Conservation (phyloP, 305 asterid genomes). For the Solanum hybrid region DNA sequence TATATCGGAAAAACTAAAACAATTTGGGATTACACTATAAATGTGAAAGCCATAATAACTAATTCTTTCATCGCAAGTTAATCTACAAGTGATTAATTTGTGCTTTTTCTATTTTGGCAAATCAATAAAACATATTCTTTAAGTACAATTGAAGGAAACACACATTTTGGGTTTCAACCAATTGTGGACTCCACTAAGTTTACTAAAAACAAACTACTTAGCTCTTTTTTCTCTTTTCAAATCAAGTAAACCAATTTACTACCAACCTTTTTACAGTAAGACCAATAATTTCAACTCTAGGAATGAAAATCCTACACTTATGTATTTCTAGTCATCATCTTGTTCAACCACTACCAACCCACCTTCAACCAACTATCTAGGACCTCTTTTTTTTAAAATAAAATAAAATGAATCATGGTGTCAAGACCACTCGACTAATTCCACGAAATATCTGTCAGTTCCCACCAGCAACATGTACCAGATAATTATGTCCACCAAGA, state of each 20-base stretch:
- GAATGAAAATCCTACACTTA: background rate
- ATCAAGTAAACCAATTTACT: background rate
- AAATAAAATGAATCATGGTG: background rate
- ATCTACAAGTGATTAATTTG: background rate
- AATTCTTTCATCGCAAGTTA: background rate
- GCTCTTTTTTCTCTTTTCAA: background rate
- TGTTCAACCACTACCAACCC: slow-evolving; percentile 6
- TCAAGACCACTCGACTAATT: background rate
- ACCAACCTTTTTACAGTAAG: background rate
- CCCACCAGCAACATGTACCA: background rate
- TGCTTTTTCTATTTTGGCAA: background rate
- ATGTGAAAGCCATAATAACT: background rate
- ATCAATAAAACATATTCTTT: slow-evolving; percentile 20
- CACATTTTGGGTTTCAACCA: background rate
- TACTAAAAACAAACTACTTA: background rate
- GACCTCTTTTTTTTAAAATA: too few species aligned
- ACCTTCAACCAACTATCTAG: background rate
- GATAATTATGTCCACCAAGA: background rate
- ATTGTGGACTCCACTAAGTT: background rate
- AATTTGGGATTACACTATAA: too few species aligned
- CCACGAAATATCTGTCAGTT: background rate
- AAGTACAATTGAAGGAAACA: slow-evolving; percentile 33
- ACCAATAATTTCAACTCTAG: background rate
- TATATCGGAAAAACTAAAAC: background rate
- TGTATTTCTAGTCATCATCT: slow-evolving; percentile 1